Conservation (phyloP, 768 basidiomycete genomes). For the Boletales sp. region DNA sequence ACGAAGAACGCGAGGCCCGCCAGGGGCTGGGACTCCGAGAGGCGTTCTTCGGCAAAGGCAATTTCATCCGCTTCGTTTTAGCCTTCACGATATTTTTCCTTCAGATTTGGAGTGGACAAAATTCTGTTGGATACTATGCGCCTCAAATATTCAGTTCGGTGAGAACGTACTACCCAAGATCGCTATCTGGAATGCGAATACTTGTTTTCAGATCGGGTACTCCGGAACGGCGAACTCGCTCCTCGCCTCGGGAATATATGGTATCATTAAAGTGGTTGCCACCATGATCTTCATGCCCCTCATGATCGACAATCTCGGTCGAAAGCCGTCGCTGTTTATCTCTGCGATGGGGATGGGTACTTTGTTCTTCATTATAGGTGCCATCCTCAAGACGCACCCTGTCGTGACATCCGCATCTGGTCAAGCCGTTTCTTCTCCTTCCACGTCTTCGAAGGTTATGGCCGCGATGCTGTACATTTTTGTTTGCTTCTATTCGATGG, state of each 20-base stretch:
- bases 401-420: constrained; percentile 35
- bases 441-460: constrained; percentile 69
- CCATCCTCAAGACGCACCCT: constrained; percentile 77
- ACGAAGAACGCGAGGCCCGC: no score
- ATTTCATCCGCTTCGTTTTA: no score
- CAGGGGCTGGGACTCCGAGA: no score
- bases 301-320: constrained; percentile 64
- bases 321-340: constrained; percentile 66
- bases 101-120: no score
- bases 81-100: no score
- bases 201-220: constrained; percentile 55
- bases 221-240: constrained; percentile 55
- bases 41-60: no score
- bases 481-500: constrained; percentile 85
- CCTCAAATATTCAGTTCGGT: constrained; percentile 24
- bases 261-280: constrained; percentile 63
- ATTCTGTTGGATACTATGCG: no score
- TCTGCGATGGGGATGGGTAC: constrained; percentile 77
- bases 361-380: constrained; percentile 80
- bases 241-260: constrained; percentile 73
- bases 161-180: constrained; percentile 11
- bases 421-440: constrained; percentile 39
- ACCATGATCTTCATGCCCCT: constrained; percentile 65
- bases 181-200: not conserved
- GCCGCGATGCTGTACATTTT: constrained; percentile 85